Base-by-base conservation (phyloP, 495 filamentous ascomycete species). In the Penicillium goetzii region DNA sequence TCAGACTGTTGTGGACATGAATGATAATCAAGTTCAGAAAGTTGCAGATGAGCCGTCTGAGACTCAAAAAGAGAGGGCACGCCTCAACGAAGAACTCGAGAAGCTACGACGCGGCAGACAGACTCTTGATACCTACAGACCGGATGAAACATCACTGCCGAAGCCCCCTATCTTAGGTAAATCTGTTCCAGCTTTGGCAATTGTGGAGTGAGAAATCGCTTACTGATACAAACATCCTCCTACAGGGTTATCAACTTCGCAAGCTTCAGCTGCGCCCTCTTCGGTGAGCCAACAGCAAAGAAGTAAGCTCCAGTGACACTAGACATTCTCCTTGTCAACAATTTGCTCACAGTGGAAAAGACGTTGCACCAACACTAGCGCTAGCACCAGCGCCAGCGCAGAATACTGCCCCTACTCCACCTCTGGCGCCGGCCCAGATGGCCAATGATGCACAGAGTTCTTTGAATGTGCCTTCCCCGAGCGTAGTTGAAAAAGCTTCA, bases 1-100 rank as follows among this genome's bases (percentile, higher is more conserved):
- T 33, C 69, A 71, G 2, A 68, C 59, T 1, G 60, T 80, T 47
- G 71, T 62, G 21, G 53, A 69, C 12, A 71, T 80, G 74, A 58
- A 69, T 7, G 71, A 74, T 30, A 32, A 63, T 0, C 45, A 68
- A 11, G 51, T 78, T 14, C 50, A 56, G 21, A 33, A 59, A 0
- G 30, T 76, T 23, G 73, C 72, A 1, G 15, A 57, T 0, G 72
- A 74, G 62, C 71, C 65, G 10, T 3, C 23, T 0, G 53, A 59
- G n/a, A 26, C 66, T 9, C 32, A 28, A 15, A 28, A 30, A 11
- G 25, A 50, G 47, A 45, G 41, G 19, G 11, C 7, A 23, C 41
- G 41, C 2, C 41, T 45, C 19, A 45, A 45, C 19, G 41, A 45
- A 5, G 68, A 74, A 51, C 49, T 76, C 0, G 60, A 68, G 11